phyloP scores from a whole-genome alignment of 2,329 filamentous ascomycete species.

The Furcasterigmium sp. region DNA sequence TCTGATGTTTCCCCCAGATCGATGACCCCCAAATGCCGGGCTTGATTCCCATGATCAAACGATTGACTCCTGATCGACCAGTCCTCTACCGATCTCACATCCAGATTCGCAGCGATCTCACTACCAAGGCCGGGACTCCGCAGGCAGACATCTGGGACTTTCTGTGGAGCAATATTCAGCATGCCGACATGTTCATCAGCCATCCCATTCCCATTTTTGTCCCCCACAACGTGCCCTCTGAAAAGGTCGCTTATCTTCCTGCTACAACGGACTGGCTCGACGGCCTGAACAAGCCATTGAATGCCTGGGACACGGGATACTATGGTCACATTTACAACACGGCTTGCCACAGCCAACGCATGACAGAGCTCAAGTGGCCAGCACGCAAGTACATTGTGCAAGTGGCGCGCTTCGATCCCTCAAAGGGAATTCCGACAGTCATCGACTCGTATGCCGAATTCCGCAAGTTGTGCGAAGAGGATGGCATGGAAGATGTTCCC shows the following conservation, averaged over 20 bases:
- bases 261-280: constrained; percentile 83
- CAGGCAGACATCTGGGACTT: constrained; percentile 72
- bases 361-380: constrained; percentile 55
- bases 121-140: constrained; percentile 55
- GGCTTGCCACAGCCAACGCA: constrained; percentile 52
- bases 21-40: constrained; percentile 84
- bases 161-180: constrained; percentile 66
- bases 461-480: constrained; percentile 52
- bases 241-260: constrained; percentile 70
- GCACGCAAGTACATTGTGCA: constrained; percentile 69
- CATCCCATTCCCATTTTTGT: constrained; percentile 76
- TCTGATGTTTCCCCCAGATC: constrained; percentile 35
- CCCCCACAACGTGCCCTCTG: constrained; percentile 57
- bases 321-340: constrained; percentile 71
- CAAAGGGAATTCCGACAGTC: constrained; percentile 76
- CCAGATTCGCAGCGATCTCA: constrained; percentile 71
- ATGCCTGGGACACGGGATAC: constrained; percentile 64
- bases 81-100: constrained; percentile 81
- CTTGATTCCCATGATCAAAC: constrained; percentile 70
- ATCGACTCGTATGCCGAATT: constrained; percentile 73
- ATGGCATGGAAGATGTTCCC: constrained; percentile 47
- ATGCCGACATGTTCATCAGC: constrained; percentile 74
- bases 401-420: constrained; percentile 76
- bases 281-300: constrained; percentile 71
- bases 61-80: constrained; percentile 64